Evolutionary conservation across 192 early-diverging fungal species (phyloP), one percentile per base, ranked within the genome.

Genomic region (Oehlia diaphana): DNA sequence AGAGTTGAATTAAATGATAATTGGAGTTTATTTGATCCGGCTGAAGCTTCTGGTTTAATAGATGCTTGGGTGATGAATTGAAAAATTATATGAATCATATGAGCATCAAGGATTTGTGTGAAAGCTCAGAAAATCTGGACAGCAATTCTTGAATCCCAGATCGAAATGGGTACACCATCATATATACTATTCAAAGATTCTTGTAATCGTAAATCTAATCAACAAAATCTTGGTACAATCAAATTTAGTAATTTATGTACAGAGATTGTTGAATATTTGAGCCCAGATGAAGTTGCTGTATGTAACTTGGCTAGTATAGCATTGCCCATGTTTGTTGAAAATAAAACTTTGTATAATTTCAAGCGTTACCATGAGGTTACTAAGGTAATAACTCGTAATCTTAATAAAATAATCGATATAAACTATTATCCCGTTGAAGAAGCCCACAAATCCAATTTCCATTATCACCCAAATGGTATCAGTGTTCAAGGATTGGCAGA

Each of bases 101-200:
- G 98, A 99, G 85, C 81, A 82, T 21, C 88, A 93, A 76, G 96
- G 96, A 50, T 88, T 89, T 58, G 94, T 95, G 33, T 91, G 96
- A 95, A 96, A 83, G 98, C 98, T 42, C 96, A 99, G 82, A 98
- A 97, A 89, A 88, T 99, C 23, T 99, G 98, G 98, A 95, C 92
- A 79, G 95, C 96, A 0, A 96, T 99, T 70, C 81, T 99, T 44
- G 98, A 99, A 74, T 87, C 96, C 19, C 98, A 99, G 86, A 95
- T 94, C 33, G 98, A 99, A 88, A 99, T 96, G 8, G 98, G 98
- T 42, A 97, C 92, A 10, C 98, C n/a, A n/a, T n/a, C 98, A 6
- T 99, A 94, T 81, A 98, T 99, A 93, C 91, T 99, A 39, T 99
- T 98, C 92, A 98, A 99, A 88, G 98, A 99, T 87, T 95, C 98